Base-by-base conservation (phyloP, 176 grass and related monocot species). In the Elaeis guineensis region DNA sequence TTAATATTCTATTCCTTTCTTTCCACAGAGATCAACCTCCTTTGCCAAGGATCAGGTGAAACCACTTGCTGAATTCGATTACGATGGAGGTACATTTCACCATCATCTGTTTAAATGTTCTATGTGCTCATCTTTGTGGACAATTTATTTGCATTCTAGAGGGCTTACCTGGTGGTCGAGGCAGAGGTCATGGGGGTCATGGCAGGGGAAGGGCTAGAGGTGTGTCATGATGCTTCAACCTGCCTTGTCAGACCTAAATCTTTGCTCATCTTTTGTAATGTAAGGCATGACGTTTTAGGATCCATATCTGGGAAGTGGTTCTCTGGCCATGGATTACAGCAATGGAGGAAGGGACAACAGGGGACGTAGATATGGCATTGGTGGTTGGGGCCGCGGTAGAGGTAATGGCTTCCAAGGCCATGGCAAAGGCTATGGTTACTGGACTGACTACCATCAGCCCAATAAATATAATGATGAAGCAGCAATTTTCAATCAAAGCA, bases 141-240 rank as follows among this genome's bases (percentile, higher is more conserved):
- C 12, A 49, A 72, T 49, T 49, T 0, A 17, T 39, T 58, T 65
- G 5, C 11, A 22, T 67, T 74, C 52, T 64, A 95, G 91, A 86
- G 44, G 63, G 55, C 15, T 77, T 72, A 21, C 72, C 75, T 17
- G 8, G 49, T 74, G 72, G 50, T n/a, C n/a, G n/a, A n/a, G n/a
- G n/a, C n/a, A n/a, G n/a, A n/a, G n/a, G n/a, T n/a, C n/a, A n/a
- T n/a, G n/a, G n/a, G n/a, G n/a, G n/a, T 72, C 82, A 58, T 14
- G 79, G 83, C 75, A 82, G 80, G 64, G 86, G 86, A 80, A 84
- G 91, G 73, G 73, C 73, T 66, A 76, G 86, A 81, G 82, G 90
- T 89, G 77, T 52, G 7, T 50, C 49, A 26, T 68, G 64, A 72
- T 14, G 61, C 39, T n/a, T 64, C 25, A 59, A 55, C 20, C 17